These are phyloP conservation scores for Monilinia laxa DNA, from an alignment of 2,329 filamentous ascomycete genomes.

Conservation along the genomic window DNA sequence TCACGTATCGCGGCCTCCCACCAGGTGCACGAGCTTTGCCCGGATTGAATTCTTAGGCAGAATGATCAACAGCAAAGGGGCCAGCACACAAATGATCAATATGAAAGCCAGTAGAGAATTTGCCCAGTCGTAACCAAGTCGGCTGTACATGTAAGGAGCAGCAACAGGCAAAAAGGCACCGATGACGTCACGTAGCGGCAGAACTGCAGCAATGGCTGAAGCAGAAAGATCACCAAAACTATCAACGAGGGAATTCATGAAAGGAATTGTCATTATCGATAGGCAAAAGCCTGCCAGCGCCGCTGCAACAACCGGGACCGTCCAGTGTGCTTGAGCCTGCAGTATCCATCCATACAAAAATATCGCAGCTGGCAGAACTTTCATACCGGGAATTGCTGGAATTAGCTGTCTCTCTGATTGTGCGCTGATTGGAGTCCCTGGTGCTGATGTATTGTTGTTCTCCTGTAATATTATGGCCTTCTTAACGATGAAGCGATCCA, in stretches of 20 bases:
- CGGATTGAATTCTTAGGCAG: too few species aligned
- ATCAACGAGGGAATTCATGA: slow-evolving; percentile 54
- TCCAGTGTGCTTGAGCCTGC: slow-evolving; percentile 51
- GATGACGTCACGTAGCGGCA: slow-evolving; percentile 33
- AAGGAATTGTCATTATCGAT: slow-evolving; percentile 45
- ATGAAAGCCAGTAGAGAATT: too few species aligned
- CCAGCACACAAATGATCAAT: too few species aligned
- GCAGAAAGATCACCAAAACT: slow-evolving; percentile 44
- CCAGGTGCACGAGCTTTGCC: too few species aligned
- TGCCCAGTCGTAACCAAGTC: too few species aligned
- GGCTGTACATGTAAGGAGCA: neutral
- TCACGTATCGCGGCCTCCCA: too few species aligned
- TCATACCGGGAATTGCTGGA: slow-evolving; percentile 52
- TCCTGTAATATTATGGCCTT: slow-evolving; percentile 22
- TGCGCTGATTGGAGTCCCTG: slow-evolving; percentile 3
- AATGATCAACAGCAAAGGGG: too few species aligned
- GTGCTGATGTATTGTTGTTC: slow-evolving; percentile 15
- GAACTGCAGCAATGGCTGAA: slow-evolving; percentile 44
- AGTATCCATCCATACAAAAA: slow-evolving; percentile 57
- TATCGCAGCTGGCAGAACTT: slow-evolving; percentile 55
- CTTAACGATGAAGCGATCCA: slow-evolving; percentile 35
- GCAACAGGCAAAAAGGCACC: slow-evolving; percentile 57
- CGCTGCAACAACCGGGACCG: slow-evolving; percentile 48
- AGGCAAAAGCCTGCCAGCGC: slow-evolving; percentile 50
- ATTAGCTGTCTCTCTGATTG: slow-evolving; percentile 63